These are phyloP conservation scores for Xylariaceae sp. DNA, from an alignment of 2,329 filamentous ascomycete species.

Conservation along the genomic window DNA sequence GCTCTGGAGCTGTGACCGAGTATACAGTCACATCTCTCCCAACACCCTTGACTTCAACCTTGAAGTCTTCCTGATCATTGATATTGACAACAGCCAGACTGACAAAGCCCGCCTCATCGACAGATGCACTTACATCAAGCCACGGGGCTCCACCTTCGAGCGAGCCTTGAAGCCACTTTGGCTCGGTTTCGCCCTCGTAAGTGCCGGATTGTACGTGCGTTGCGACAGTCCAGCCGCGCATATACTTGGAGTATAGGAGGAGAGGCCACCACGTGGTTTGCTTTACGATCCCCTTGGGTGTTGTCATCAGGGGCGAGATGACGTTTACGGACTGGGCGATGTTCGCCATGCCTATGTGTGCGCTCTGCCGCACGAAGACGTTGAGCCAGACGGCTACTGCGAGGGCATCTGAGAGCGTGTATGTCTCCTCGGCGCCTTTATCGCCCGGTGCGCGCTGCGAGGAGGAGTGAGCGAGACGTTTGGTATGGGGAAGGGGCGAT, in stretches of 20 bases:
- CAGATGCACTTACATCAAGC: conserved; percentile 63
- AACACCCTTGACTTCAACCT: conserved; percentile 58
- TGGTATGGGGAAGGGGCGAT: too few species aligned
- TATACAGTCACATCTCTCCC: conserved; percentile 56
- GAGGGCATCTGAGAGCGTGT: conserved; percentile 72
- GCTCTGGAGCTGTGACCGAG: conserved; percentile 56
- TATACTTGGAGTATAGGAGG: conserved; percentile 66
- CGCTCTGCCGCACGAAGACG: conserved; percentile 65
- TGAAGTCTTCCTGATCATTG: conserved; percentile 57
- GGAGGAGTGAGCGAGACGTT: too few species aligned
- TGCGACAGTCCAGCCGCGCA: conserved; percentile 69
- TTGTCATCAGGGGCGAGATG: conserved; percentile 74
- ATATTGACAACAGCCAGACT: conserved; percentile 74
- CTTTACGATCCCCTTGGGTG: conserved; percentile 58
- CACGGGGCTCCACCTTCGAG: conserved; percentile 61
- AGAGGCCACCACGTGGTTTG: conserved; percentile 77
- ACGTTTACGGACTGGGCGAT: conserved; percentile 78
- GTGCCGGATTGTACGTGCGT: conserved; percentile 61
- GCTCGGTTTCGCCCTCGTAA: conserved; percentile 66
- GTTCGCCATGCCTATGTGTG: conserved; percentile 68
- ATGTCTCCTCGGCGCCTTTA: conserved; percentile 68
- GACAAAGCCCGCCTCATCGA: conserved; percentile 57
- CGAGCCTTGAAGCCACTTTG: conserved; percentile 61
- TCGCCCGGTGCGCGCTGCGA: conserved; percentile 66
- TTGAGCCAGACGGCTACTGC: conserved; percentile 76